Conservation (phyloP, 768 basidiomycete species). For the Hygrocybe punicea region DNA sequence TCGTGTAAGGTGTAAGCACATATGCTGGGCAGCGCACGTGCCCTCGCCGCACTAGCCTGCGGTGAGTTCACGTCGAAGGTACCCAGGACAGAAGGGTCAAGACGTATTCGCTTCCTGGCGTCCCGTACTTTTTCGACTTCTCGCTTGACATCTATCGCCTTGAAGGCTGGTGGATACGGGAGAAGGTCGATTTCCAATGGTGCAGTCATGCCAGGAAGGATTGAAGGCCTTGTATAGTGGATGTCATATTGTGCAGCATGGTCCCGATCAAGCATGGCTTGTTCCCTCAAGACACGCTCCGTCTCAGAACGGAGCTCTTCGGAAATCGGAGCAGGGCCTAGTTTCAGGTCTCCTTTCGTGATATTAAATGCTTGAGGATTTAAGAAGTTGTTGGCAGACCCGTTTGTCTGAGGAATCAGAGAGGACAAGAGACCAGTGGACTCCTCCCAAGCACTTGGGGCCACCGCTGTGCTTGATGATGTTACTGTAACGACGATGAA, state of each 20-base stretch:
- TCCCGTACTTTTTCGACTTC: slow-evolving; percentile 90
- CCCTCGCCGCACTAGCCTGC: slow-evolving; percentile 54
- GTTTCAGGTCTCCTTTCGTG: slow-evolving; percentile 73
- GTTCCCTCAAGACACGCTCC: slow-evolving; percentile 74
- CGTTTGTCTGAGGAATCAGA: slow-evolving; percentile 62
- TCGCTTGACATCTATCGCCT: slow-evolving; percentile 80
- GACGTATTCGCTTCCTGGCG: slow-evolving; percentile 83
- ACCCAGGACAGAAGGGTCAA: slow-evolving; percentile 69
- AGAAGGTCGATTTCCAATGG: slow-evolving; percentile 71
- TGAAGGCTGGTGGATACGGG: slow-evolving; percentile 80
- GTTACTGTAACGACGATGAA: slow-evolving; percentile 52
- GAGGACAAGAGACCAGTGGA: slow-evolving; percentile 80
- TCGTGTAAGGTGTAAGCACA: slow-evolving; percentile 96
- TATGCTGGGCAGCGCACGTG: slow-evolving; percentile 81
- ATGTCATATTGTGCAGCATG: slow-evolving; percentile 64
- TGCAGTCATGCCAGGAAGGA: slow-evolving; percentile 53
- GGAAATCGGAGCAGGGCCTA: slow-evolving; percentile 75
- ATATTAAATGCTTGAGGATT: slow-evolving; percentile 74
- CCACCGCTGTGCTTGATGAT: slow-evolving; percentile 62
- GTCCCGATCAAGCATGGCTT: slow-evolving; percentile 72
- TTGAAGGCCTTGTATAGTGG: slow-evolving; percentile 48
- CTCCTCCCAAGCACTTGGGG: slow-evolving; percentile 74
- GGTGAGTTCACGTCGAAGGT: slow-evolving; percentile 56
- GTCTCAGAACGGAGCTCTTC: slow-evolving; percentile 82
- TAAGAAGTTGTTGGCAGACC: slow-evolving; percentile 47